These are phyloP conservation scores for Podospora pseudopauciseta DNA, from an alignment of 495 filamentous ascomycete species.

Conservation along the genomic window DNA sequence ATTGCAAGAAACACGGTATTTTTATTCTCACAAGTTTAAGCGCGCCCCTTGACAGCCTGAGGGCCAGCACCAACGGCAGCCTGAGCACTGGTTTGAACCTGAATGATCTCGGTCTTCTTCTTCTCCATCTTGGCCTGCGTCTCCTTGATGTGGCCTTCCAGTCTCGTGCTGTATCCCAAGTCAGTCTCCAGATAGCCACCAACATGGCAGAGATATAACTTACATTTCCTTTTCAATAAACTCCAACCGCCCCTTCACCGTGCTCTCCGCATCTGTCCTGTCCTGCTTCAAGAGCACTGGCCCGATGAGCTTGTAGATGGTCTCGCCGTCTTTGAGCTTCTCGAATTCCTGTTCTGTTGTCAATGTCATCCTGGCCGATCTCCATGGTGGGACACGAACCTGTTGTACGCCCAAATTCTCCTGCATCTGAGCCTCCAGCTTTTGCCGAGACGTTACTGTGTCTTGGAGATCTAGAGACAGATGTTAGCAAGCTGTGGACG, in stretches of 20 bases:
- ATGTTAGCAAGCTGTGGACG: slow-evolving; percentile 5
- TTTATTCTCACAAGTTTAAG: not conserved
- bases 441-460: slow-evolving; percentile 76
- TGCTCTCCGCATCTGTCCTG: slow-evolving; percentile 76
- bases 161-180: slow-evolving; percentile 58
- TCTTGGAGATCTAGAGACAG: slow-evolving; percentile 66
- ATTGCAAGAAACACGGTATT: not conserved
- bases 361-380: not conserved
- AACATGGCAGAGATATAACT: slow-evolving; percentile 1
- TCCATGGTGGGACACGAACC: slow-evolving; percentile 37
- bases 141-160: slow-evolving; percentile 76
- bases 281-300: slow-evolving; percentile 95
- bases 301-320: slow-evolving; percentile 92
- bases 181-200: not conserved
- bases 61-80: slow-evolving; percentile 19
- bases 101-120: slow-evolving; percentile 58
- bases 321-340: slow-evolving; percentile 69
- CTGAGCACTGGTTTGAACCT: slow-evolving; percentile 43
- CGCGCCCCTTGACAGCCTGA: slow-evolving; percentile 21
- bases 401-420: slow-evolving; percentile 88
- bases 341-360: slow-evolving; percentile 64
- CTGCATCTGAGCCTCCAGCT: slow-evolving; percentile 87
- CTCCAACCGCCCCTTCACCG: slow-evolving; percentile 83
- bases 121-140: slow-evolving; percentile 77
- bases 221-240: slow-evolving; percentile 95